These are phyloP conservation scores for Rhodotorula diobovata DNA, from an alignment of 768 basidiomycete genomes.

Conservation along the genomic window DNA sequence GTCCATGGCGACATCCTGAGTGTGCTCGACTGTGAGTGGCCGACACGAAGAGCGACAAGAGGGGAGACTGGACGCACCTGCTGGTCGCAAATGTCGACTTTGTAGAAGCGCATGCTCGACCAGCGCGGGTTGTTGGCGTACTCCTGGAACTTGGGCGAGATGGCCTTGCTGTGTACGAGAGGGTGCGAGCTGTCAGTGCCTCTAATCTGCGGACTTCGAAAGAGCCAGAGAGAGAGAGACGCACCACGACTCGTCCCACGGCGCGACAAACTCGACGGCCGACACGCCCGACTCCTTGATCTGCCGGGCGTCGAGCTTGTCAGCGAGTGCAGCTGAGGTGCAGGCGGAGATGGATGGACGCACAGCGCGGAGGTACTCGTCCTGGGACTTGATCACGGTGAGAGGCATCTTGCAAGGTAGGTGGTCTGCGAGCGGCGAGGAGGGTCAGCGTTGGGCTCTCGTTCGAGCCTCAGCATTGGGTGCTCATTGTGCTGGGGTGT, in stretches of 20 bases:
- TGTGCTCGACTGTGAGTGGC: too few relatives aligned
- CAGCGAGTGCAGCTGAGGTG: not conserved
- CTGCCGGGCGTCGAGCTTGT: not conserved
- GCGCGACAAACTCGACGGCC: slow-evolving; percentile 32
- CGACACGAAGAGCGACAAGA: too few relatives aligned
- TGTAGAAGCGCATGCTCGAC: slow-evolving; percentile 25
- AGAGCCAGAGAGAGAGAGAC: not conserved
- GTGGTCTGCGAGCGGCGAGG: not conserved
- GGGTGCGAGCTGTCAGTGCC: not conserved
- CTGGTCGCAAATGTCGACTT: slow-evolving; percentile 37
- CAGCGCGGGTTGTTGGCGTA: slow-evolving; percentile 11
- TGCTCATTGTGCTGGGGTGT: too few relatives aligned
- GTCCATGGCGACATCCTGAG: slow-evolving; percentile 35
- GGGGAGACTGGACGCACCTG: slow-evolving; percentile 9
- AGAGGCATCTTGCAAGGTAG: slow-evolving; percentile 20
- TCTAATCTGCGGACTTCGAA: not conserved
- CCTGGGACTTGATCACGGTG: slow-evolving; percentile 20
- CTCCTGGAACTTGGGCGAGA: slow-evolving; percentile 27
- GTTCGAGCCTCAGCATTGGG: too few relatives aligned
- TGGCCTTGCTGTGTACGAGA: slow-evolving; percentile 16
- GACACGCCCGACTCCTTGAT: slow-evolving; percentile 6
- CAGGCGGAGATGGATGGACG: not conserved
- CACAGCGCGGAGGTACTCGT: slow-evolving; percentile 27
- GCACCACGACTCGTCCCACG: slow-evolving; percentile 35
- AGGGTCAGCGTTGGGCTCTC: not conserved